Base-by-base conservation (phyloP, 306 rosid genomes). In the Malus asiatica region DNA sequence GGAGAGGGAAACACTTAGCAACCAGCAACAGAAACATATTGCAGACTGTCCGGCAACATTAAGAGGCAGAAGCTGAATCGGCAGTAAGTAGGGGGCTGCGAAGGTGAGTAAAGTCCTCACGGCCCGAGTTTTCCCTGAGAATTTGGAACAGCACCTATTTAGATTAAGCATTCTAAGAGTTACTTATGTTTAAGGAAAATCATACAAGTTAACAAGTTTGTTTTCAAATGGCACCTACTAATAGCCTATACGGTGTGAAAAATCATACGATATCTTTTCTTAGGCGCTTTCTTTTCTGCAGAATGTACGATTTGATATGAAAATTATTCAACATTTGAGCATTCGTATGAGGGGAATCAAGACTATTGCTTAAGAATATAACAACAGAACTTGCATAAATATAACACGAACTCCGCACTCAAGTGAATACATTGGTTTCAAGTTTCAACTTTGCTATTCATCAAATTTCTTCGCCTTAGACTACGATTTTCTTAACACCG, bases 51-150 rank as follows among this genome's bases (percentile, higher is more conserved):
- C 52, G 40, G 66, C 48, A 51, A n/a, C 57, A 51, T 33, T 33
- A 32, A 51, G 42, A 48, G 19, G 68, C 65, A 58, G 14, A 71
- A 61, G 64, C 45, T 12, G 22, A 46, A 15, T 42, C 11, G 29
- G 57, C 58, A 5, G 67, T 55, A 60, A 79, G 4, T 29, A 65
- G 61, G 18, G 68, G 78, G 16, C 38, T 4, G 23, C 20, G 27
- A 10, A 72, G 68, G 48, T 40, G 73, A 18, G 16, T 16, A 51
- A 51, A 5, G 66, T 51, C 74, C 67, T 68, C 70, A 69, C 16
- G 2, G 16, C 22, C 48, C 11, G 63, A n/a, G 51, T 61, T 69
- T 70, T 19, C 70, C 79, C 71, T 60, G 74, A 74, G 70, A 66
- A 72, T 68, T 15, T 15, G 55, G 71, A 61, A 79, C 74, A 42